Evolutionary conservation across 2,329 filamentous ascomycete genomes (phyloP).

Genomic region (Claviceps arundinis): DNA sequence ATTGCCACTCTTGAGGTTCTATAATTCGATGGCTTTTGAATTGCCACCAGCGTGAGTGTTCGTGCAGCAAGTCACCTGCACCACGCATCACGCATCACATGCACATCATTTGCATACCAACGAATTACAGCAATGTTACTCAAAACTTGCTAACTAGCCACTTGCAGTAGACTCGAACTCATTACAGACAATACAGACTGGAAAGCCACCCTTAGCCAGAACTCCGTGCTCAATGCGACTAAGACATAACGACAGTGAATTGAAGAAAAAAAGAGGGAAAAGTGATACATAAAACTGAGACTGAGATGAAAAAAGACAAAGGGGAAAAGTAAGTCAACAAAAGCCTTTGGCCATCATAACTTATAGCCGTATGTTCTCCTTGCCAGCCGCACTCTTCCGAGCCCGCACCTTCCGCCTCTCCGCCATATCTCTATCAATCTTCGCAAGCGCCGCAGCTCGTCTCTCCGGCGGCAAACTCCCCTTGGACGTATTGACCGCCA

Average conservation of each 20-base stretch:
- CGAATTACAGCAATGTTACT: neutral
- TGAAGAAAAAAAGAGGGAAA: neutral
- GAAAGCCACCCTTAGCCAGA: conserved; percentile 4
- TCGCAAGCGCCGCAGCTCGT: conserved; percentile 38
- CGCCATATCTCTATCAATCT: conserved; percentile 40
- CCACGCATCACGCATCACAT: no score
- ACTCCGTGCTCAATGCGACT: conserved; percentile 11
- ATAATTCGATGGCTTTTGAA: no score
- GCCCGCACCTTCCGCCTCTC: conserved; percentile 30
- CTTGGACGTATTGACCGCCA: conserved; percentile 26
- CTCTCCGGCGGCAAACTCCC: conserved; percentile 36
- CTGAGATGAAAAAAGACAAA: neutral
- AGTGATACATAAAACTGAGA: neutral
- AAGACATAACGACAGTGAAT: neutral
- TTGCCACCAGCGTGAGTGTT: neutral
- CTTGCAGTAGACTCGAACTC: no score
- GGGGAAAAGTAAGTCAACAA: neutral
- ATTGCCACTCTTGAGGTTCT: neutral
- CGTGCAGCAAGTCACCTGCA: neutral
- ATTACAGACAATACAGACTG: neutral
- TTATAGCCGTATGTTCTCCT: conserved; percentile 37
- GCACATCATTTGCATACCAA: neutral
- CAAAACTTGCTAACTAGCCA: neutral
- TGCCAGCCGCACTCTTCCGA: conserved; percentile 22
- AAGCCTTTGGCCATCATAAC: neutral